Evolutionary conservation across 2,329 filamentous ascomycete species (phyloP), one percentile per base, ranked within the genome.

Genomic region (Cordyceps cicadae): DNA sequence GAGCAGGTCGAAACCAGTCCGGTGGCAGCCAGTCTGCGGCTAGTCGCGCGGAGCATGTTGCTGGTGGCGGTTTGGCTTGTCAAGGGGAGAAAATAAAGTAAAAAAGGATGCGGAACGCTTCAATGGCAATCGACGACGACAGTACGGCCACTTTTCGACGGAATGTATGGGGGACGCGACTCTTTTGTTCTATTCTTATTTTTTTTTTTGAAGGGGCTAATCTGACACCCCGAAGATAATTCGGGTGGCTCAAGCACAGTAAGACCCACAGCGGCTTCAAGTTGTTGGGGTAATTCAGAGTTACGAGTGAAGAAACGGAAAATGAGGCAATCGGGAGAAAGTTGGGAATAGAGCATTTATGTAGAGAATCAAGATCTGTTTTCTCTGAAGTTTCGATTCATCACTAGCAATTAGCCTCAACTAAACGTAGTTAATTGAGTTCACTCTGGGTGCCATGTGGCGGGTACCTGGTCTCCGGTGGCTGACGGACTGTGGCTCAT

Each of bases 41-140:
- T 58, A 58, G 55, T 58, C 37, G 34, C 55, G 41, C 55, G 46
- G 29, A 58, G 55, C 55, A 58, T 58, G 37, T 58, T 5, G 37
- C 21, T 3, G 34, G 15, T 39, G 15, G 5, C 29, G n/a, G 32
- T 43, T 55, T 55, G 21, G 53, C 39, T 48, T 39, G 43, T 37
- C 29, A 48, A 56, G 29, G 26, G 48, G 19, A 24, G 2, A 17
- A 17, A 34, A 11, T 15, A 11, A 21, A 46, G 11, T 11, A 8
- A 11, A 11, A 46, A 21, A 46, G 11, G 29, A 43, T 51, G 54
- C 43, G 43, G 32, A 39, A 57, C 46, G 55, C 55, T 58, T 51
- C 45, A 58, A 58, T 58, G 32, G 45, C 46, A 58, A 58, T 43
- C 41, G 34, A 37, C 34, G 12, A 37, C 34, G 24, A 12, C 32